A percentile compares a stretch with the other conserved stretches of the same genome.
Evolutionary conservation across 2,329 filamentous ascomycete species (phyloP).

Genomic region (Clonostachys byssicola): DNA sequence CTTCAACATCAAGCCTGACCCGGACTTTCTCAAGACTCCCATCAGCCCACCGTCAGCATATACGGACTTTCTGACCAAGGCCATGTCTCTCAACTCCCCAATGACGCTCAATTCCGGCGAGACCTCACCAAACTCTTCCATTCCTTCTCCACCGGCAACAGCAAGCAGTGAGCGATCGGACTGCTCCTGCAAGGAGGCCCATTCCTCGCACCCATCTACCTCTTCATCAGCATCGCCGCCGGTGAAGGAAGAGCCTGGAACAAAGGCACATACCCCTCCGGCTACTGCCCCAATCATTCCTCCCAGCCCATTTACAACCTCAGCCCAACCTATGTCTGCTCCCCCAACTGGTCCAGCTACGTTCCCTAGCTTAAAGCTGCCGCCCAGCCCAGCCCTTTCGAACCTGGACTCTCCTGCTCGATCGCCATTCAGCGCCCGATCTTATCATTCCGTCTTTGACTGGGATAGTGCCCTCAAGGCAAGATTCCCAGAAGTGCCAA

Average conservation of each 20-base stretch:
- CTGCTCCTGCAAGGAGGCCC: slow-evolving; percentile 52
- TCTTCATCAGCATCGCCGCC: too few relatives aligned
- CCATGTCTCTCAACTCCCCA: slow-evolving; percentile 71
- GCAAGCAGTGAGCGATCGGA: slow-evolving; percentile 52
- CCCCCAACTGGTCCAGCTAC: slow-evolving; percentile 56
- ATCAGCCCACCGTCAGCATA: slow-evolving; percentile 90
- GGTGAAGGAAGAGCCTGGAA: slow-evolving; percentile 4
- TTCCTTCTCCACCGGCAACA: slow-evolving; percentile 42
- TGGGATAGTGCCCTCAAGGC: slow-evolving; percentile 71
- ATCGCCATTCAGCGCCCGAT: slow-evolving; percentile 71
- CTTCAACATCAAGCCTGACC: slow-evolving; percentile 29
- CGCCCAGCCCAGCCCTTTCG: slow-evolving; percentile 69
- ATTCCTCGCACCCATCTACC: slow-evolving; percentile 23
- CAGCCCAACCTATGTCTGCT: slow-evolving; percentile 50
- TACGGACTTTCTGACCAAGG: slow-evolving; percentile 80
- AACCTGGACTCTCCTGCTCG: slow-evolving; percentile 63
- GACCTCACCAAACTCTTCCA: slow-evolving; percentile 39
- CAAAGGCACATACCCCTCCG: slow-evolving; percentile 19
- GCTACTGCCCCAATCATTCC: slow-evolving; percentile 33
- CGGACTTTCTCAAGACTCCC: slow-evolving; percentile 73
- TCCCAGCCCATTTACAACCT: slow-evolving; percentile 46
- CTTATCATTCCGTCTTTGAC: slow-evolving; percentile 68
- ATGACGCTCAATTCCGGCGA: slow-evolving; percentile 44
- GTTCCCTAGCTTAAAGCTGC: slow-evolving; percentile 69
- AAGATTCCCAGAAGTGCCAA: slow-evolving; percentile 55